phyloP scores from a whole-genome alignment of 768 basidiomycete species.

The Ramaria sp. region DNA sequence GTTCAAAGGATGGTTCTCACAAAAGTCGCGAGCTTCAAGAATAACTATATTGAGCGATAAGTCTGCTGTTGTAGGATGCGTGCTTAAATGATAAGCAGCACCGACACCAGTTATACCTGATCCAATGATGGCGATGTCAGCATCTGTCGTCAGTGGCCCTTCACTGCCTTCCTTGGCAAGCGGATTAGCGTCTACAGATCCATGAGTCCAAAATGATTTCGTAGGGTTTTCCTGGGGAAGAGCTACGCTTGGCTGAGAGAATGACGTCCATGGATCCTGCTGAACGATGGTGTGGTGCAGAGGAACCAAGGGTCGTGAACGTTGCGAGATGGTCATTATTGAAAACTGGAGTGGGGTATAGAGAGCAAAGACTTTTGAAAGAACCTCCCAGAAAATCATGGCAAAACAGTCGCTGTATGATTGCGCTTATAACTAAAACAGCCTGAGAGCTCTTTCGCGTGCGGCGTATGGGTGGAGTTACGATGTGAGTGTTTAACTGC shows the following conservation, averaged over 20 bases:
- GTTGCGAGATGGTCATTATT: too few species aligned
- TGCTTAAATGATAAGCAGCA: conserved; percentile 61
- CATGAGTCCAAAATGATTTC: conserved; percentile 62
- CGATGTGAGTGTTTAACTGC: too few species aligned
- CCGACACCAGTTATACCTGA: conserved; percentile 72
- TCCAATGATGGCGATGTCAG: conserved; percentile 72
- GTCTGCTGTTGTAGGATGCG: conserved; percentile 13
- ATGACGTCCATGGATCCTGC: neutral
- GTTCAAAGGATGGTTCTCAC: conserved; percentile 34
- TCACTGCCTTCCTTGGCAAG: conserved; percentile 56
- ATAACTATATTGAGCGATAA: conserved; percentile 42
- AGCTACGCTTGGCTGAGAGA: conserved; percentile 12
- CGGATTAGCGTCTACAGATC: conserved; percentile 47
- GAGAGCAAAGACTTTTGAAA: too few species aligned
- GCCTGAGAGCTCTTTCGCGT: too few species aligned
- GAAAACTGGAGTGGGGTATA: too few species aligned
- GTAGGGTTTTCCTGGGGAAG: conserved; percentile 57
- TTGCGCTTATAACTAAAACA: too few species aligned
- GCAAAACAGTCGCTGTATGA: too few species aligned
- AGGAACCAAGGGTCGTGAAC: neutral
- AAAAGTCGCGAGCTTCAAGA: conserved; percentile 79
- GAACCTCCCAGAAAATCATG: too few species aligned
- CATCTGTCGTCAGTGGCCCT: conserved; percentile 44
- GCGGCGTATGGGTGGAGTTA: too few species aligned
- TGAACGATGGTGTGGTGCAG: neutral